phyloP scores from a whole-genome alignment of 177 flowering plant genomes.

The Vitis hybrid region DNA sequence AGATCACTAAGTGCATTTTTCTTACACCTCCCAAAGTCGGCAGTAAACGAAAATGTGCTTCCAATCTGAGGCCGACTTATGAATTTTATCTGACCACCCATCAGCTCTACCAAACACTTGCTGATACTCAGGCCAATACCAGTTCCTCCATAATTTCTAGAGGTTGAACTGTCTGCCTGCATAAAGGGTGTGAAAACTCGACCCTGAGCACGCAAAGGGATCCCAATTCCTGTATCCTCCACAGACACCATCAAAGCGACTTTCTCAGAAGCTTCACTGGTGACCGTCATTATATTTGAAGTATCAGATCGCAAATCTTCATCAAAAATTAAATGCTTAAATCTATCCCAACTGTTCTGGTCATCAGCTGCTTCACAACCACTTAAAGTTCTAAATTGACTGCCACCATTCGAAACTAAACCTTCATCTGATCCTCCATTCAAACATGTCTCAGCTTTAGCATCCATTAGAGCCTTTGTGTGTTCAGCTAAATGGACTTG shows the following conservation, averaged over 20 bases:
- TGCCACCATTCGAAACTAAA: slow-evolving; percentile 22
- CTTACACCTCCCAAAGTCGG: slow-evolving; percentile 50
- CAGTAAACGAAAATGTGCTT: slow-evolving; percentile 86
- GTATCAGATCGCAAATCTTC: slow-evolving; percentile 35
- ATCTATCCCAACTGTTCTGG: slow-evolving; percentile 61
- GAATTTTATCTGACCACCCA: slow-evolving; percentile 85
- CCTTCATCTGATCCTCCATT: slow-evolving; percentile 44
- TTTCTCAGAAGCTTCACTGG: slow-evolving; percentile 31
- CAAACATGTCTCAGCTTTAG: slow-evolving; percentile 34
- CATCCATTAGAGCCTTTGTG: slow-evolving; percentile 28
- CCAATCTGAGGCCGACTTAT: slow-evolving; percentile 78
- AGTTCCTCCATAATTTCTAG: slow-evolving; percentile 88
- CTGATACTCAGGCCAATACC: slow-evolving; percentile 95
- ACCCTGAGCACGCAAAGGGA: slow-evolving; percentile 70
- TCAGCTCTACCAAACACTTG: slow-evolving; percentile 84
- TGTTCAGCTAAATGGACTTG: slow-evolving; percentile 78
- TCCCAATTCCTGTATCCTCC: slow-evolving; percentile 96
- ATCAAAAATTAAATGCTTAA: slow-evolving; percentile 49
- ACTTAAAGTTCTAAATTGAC: slow-evolving; percentile 66
- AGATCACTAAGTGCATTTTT: slow-evolving; percentile 28
- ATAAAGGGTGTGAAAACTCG: slow-evolving; percentile 85
- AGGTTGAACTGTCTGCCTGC: slow-evolving; percentile 97
- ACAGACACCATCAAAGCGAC: slow-evolving; percentile 67
- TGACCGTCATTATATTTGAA: slow-evolving; percentile 19
- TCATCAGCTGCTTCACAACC: slow-evolving; percentile 82